A percentile compares a stretch with the other conserved stretches of the same genome.
Conservation (phyloP, 257 asterid genomes). For the Lantana camara region DNA sequence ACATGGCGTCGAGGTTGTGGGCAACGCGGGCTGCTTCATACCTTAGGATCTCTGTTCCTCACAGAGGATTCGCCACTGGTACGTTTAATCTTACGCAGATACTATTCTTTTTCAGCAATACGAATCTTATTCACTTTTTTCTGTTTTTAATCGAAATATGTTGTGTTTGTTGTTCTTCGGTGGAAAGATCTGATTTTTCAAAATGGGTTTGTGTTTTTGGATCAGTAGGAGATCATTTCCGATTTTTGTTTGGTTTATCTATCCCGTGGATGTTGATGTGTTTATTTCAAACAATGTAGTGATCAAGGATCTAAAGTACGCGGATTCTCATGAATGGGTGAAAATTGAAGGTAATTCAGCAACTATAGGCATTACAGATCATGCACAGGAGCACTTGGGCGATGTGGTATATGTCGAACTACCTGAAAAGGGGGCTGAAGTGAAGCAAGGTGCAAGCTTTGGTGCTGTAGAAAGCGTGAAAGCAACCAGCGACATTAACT, state of each 20-base stretch:
- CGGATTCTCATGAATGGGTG: slow-evolving; percentile 95
- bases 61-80: slow-evolving; percentile 92
- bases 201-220: slow-evolving; percentile 23
- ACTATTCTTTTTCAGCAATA: background rate
- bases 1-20: slow-evolving; percentile 84
- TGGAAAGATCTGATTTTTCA: slow-evolving; percentile 48
- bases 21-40: slow-evolving; percentile 80
- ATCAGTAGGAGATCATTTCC: slow-evolving; percentile 25
- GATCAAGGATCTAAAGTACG: slow-evolving; percentile 80
- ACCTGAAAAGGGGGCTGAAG: slow-evolving; percentile 76
- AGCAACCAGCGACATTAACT: slow-evolving; percentile 90
- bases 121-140: slow-evolving; percentile 23
- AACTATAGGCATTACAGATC: slow-evolving; percentile 89
- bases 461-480: slow-evolving; percentile 99
- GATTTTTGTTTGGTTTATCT: background rate
- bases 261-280: background rate
- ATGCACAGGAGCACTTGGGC: slow-evolving; percentile 93
- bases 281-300: slow-evolving; percentile 52
- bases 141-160: background rate
- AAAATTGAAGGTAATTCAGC: slow-evolving; percentile 80
- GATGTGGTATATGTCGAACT: slow-evolving; percentile 92
- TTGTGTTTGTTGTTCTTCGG: slow-evolving; percentile 47
- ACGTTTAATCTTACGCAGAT: slow-evolving; percentile 2
- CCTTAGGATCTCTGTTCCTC: slow-evolving; percentile 72
- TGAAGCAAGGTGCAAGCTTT: slow-evolving; percentile 72